phyloP scores from a whole-genome alignment of 495 filamentous ascomycete species.

The Xeromyces bisporus region DNA sequence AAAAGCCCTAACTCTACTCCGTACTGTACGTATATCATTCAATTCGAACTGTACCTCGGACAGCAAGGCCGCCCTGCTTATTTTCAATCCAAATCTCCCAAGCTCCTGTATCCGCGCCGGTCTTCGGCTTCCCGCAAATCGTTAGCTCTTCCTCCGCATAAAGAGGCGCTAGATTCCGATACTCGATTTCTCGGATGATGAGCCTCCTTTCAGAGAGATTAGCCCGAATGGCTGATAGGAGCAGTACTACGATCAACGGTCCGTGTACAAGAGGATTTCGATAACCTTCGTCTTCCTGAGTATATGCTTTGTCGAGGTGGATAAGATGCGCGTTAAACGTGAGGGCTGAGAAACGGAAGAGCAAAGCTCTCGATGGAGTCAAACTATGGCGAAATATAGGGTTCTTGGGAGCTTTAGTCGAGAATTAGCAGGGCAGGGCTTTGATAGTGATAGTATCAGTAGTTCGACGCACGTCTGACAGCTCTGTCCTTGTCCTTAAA shows the following conservation, averaged over 20 bases:
- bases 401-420: conserved; percentile 15
- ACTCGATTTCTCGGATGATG: conserved; percentile 41
- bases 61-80: conserved; percentile 38
- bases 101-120: conserved; percentile 6
- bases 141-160: conserved; percentile 50
- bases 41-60: conserved; percentile 34
- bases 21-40: too few species aligned
- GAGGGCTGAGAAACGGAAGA: conserved; percentile 74
- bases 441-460: background rate
- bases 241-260: conserved; percentile 58
- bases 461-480: conserved; percentile 20
- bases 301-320: conserved; percentile 62
- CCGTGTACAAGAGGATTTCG: conserved; percentile 67
- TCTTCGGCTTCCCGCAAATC: conserved; percentile 35
- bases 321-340: conserved; percentile 78
- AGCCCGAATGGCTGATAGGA: conserved; percentile 44
- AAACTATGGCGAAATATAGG: conserved; percentile 46
- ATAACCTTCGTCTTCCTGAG: conserved; percentile 54
- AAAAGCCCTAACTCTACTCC: too few species aligned
- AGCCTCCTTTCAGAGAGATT: conserved; percentile 21
- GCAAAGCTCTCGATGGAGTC: conserved; percentile 42
- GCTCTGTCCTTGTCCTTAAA: conserved; percentile 13
- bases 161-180: conserved; percentile 68
- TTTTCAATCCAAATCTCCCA: conserved; percentile 58
- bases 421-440: conserved; percentile 7